These are phyloP conservation scores for Hirsutella minnesotensis DNA, from an alignment of 2,329 filamentous ascomycete species.

Conservation along the genomic window DNA sequence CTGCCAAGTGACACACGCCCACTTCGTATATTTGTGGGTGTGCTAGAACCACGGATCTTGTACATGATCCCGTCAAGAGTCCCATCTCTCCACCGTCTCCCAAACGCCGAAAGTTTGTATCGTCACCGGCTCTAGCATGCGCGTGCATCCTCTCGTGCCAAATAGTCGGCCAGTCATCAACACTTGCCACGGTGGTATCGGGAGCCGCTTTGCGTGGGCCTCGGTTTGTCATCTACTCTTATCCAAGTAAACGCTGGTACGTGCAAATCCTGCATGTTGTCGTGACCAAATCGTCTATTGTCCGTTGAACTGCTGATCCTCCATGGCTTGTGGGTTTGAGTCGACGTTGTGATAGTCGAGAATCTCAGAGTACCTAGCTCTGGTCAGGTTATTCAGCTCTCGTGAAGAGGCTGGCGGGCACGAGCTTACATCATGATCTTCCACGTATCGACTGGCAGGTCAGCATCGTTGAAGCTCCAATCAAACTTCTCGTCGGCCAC, in stretches of 20 bases:
- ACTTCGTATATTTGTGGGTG: not conserved
- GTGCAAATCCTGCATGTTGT: not conserved
- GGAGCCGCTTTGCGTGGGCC: conserved; percentile 1
- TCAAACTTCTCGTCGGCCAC: conserved; percentile 96
- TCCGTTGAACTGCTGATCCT: conserved; percentile 23
- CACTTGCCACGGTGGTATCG: conserved; percentile 2
- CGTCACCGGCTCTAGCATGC: not conserved
- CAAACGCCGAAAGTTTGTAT: not conserved
- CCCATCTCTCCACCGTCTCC: conserved; percentile 1
- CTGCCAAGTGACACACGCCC: not conserved
- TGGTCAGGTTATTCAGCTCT: not conserved
- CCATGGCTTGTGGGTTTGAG: conserved; percentile 26
- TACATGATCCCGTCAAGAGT: not conserved
- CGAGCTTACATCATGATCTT: conserved; percentile 95
- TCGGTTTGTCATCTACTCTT: conserved; percentile 2
- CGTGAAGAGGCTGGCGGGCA: not conserved
- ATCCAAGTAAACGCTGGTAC: conserved; percentile 3
- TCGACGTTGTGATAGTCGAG: conserved; percentile 97
- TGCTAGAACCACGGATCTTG: not conserved
- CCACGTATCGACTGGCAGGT: conserved; percentile 97
- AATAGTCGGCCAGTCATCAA: not conserved
- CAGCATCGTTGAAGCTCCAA: conserved; percentile 98
- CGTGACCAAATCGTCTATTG: conserved; percentile 14
- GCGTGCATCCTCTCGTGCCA: not conserved
- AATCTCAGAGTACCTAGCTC: conserved; percentile 86